Evolutionary conservation across 2,329 filamentous ascomycete genomes (phyloP), one percentile per base, ranked within the genome.

Genomic region (Colletotrichum trifolii): DNA sequence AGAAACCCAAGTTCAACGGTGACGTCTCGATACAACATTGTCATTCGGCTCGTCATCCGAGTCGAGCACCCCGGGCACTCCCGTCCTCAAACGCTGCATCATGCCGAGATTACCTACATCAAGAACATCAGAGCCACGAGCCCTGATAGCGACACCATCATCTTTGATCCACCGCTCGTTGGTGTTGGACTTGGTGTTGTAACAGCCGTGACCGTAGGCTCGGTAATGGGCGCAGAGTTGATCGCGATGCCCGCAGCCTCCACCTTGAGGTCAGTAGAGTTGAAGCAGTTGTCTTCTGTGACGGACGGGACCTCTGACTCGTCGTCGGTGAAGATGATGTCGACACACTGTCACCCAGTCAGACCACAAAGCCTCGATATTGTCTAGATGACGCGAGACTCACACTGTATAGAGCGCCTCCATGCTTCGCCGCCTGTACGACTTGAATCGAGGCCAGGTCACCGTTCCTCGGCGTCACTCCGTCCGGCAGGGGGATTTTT

Each of bases 371-470:
- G 9, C 38, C 38, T 13, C 2, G 38, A 9, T 13, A 9, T 1
- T 40, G 38, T 40, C 38, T 2, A 11, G 4, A n/a, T 33, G 2
- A 1, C 4, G 77, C 3, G 52, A 50, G 12, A 54, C 85, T 71
- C 77, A 90, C 87, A 71, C 87, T 90, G 73, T 88, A 93, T 47
- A 92, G 73, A 8, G 87, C 82, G 6, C 89, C 90, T 0, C 90
- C 90, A 69, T 92, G 89, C 67, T 89, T 81, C 10, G 89, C 89
- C 1, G 82, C 77, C 78, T 92, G 88, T 36, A 93, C 85, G 6
- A 92, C 77, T 73, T 93, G 91, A 46, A 93, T 91, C 0, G 90
- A 92, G 12, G 90, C 90, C 73, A 90, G 86, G 74, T 91, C 87
- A 2, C 91, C 90, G 1, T 85, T 79, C 3, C 86, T 84, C 2